Evolutionary conservation across 306 rosid species (phyloP), one percentile per base, ranked within the genome.

Genomic region (Cajanus cajan): DNA sequence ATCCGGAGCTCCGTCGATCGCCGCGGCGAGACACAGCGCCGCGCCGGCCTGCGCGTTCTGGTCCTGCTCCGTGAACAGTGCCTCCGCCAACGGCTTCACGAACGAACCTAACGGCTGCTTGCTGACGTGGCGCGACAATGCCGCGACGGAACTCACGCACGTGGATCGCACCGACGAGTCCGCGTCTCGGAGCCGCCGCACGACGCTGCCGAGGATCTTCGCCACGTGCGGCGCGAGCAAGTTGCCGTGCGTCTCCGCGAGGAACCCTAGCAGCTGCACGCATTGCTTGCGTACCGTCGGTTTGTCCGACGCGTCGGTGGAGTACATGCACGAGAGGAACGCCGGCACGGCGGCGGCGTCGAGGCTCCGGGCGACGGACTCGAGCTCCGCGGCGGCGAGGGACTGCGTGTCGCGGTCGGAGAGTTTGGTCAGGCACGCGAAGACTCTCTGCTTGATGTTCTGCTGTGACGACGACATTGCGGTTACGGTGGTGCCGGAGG

Each of bases 151-250:
- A 61, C 68, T 90, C 62, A 88, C 94, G 71, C 99, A 96, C 2
- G 98, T 92, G 48, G 99, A 89, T 83, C 99, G 96, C 80, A 93
- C 96, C 8, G 97, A 86, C 25, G 98, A 90, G 81, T 96, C 99
- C 68, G 87, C 88, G 82, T 96, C 99, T 0, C 98, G 98, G 80
- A 96, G 88, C 21, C 98, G 90, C 19, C 95, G 95, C 33, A 89
- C 77, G 8, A 96, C 68, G 57, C 69, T 86, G 39, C 78, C 64
- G 21, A 96, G 84, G 73, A 96, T 93, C 63, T 96, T 93, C 6
- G 93, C 70, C 34, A 96, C 77, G 58, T 91, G 62, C 2, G 98
- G 99, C 21, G 96, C 82, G 37, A 96, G 96, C 10, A 82, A 28
- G 50, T 93, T 87, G 9, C 97, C 93, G 64, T 96, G 96, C 28